Evolutionary conservation across 129 eudicot genomes (phyloP).

Genomic region (Escallonia herrerae): DNA sequence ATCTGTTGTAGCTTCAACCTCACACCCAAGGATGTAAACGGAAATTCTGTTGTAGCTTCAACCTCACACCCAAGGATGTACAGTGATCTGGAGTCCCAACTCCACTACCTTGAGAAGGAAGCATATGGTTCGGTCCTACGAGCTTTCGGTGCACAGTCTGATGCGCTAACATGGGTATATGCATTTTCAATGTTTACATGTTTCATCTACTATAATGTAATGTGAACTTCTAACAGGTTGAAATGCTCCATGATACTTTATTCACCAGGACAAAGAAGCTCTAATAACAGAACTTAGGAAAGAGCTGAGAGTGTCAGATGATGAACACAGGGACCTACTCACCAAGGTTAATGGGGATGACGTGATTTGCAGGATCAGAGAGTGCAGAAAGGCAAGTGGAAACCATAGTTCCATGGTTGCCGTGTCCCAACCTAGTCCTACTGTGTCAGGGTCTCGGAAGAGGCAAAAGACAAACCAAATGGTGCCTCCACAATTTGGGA

Average conservation of each 20-base stretch:
- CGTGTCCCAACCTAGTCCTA: slow-evolving; percentile 74
- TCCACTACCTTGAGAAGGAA: slow-evolving; percentile 87
- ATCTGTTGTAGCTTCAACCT: slow-evolving; percentile 17
- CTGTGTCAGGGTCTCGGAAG: slow-evolving; percentile 77
- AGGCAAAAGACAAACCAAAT: slow-evolving; percentile 58
- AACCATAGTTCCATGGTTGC: slow-evolving; percentile 39
- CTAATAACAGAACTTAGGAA: slow-evolving; percentile 94
- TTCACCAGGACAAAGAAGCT: slow-evolving; percentile 87
- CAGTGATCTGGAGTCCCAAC: slow-evolving; percentile 75
- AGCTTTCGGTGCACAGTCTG: slow-evolving; percentile 98
- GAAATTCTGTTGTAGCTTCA: slow-evolving; percentile 20
- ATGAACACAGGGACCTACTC: slow-evolving; percentile 94
- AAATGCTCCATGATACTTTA: slow-evolving; percentile 8
- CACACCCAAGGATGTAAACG: slow-evolving; percentile 8
- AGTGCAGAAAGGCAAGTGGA: slow-evolving; percentile 87
- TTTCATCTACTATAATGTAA: background rate
- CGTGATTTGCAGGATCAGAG: slow-evolving; percentile 74
- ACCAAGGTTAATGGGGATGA: slow-evolving; percentile 83
- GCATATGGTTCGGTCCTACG: slow-evolving; percentile 87
- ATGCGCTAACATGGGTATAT: slow-evolving; percentile 92
- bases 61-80: slow-evolving; percentile 49
- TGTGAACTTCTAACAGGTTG: slow-evolving; percentile 2
- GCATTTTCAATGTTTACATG: slow-evolving; percentile 4
- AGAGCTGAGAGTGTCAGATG: slow-evolving; percentile 96
- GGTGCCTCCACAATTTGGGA: slow-evolving; percentile 29